Conservation (phyloP, 768 basidiomycete species). For the Pilatotrama ljubarskyi region DNA sequence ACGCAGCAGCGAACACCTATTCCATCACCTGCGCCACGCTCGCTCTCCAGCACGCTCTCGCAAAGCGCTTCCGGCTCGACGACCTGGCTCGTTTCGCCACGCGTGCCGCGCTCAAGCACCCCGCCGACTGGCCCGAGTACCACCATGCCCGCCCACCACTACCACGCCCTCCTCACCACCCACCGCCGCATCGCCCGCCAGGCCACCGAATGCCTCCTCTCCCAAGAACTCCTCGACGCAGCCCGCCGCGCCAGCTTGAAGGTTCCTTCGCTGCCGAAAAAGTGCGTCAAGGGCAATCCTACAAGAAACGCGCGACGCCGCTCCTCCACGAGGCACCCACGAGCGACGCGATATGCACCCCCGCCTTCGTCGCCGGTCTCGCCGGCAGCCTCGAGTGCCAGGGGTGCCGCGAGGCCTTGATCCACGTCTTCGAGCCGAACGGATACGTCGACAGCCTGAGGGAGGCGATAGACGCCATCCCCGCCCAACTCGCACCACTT, state of each 20-base stretch:
- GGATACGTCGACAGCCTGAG: neutral
- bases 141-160: slow-evolving; percentile 20
- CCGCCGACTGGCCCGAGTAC: slow-evolving; percentile 15
- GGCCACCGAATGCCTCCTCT: neutral
- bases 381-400: neutral
- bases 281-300: no score
- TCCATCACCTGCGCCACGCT: neutral
- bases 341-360: neutral
- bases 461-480: neutral
- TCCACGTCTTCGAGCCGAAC: neutral
- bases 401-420: neutral
- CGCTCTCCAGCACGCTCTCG: slow-evolving; percentile 8
- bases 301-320: neutral
- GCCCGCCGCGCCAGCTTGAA: no score
- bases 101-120: neutral
- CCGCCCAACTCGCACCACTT: neutral
- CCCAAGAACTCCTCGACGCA: no score
- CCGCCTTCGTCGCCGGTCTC: neutral
- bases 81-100: neutral
- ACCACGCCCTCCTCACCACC: slow-evolving; percentile 1
- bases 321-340: neutral
- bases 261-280: no score
- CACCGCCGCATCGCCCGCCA: neutral
- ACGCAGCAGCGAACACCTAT: slow-evolving; percentile 14
- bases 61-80: slow-evolving; percentile 5